A percentile compares a stretch with the other conserved stretches of the same genome.
phyloP scores from a whole-genome alignment of 2,329 filamentous ascomycete species.

The Arthrocladium fulminans region DNA sequence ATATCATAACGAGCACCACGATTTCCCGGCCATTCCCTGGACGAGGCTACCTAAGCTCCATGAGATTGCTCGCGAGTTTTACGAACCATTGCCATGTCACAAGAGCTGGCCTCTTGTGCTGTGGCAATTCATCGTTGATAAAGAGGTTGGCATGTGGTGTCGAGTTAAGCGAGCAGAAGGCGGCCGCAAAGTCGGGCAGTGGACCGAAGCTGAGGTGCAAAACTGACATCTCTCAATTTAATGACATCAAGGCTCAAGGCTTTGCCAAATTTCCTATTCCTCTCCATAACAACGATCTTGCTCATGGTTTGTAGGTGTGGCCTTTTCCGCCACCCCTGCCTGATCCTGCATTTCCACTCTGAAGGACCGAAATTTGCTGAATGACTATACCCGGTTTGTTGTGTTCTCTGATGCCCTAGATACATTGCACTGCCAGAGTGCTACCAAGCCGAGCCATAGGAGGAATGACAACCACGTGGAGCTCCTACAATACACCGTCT shows the following conservation, averaged over 20 bases:
- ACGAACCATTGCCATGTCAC: constrained; percentile 75
- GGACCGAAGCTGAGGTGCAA: constrained; percentile 63
- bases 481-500: not conserved
- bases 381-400: no score
- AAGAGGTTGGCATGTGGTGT: constrained; percentile 80
- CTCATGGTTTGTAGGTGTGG: no score
- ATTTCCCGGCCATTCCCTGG: constrained; percentile 96
- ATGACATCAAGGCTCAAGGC: no score
- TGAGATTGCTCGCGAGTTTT: constrained; percentile 80
- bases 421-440: not conserved
- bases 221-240: no score
- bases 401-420: no score
- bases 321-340: not conserved
- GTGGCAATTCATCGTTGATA: constrained; percentile 91
- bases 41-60: constrained; percentile 71
- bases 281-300: no score
- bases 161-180: constrained; percentile 87
- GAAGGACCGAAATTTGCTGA: not conserved
- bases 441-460: not conserved
- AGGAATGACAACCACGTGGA: not conserved
- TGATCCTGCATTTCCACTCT: no score
- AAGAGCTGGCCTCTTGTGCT: constrained; percentile 87
- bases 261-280: no score
- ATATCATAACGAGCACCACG: constrained; percentile 96
- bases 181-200: constrained; percentile 52